phyloP scores from a whole-genome alignment of 345 rosid species.

The Clausena lansium region DNA sequence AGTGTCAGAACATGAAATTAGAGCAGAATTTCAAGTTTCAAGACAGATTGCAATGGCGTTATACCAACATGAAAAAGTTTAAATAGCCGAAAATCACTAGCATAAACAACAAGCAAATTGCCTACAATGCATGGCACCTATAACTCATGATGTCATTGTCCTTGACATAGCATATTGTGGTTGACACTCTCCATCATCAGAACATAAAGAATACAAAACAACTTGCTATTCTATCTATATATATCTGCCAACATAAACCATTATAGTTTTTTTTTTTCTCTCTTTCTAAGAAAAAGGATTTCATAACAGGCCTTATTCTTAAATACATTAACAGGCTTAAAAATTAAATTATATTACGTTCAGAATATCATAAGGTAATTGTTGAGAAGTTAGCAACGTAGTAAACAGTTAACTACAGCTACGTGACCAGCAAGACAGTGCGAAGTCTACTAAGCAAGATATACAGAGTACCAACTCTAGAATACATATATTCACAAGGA shows the following conservation, averaged over 20 bases:
- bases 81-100: not conserved
- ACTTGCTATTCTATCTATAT: not conserved
- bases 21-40: not conserved
- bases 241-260: not conserved
- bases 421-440: not conserved
- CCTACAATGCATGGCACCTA: not conserved
- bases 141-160: not conserved
- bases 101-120: not conserved
- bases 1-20: not conserved
- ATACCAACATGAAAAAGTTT: not conserved
- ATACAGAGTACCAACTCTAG: not conserved
- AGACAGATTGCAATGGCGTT: not conserved
- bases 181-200: not conserved
- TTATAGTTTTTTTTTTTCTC: not conserved
- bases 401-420: not conserved
- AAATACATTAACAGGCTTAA: not conserved
- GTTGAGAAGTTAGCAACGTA: not conserved
- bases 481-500: not conserved
- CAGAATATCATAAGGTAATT: not conserved
- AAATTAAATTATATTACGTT: not conserved
- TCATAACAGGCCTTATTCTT: conserved; percentile 1
- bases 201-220: not conserved
- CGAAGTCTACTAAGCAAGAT: not conserved
- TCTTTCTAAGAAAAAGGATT: not conserved
- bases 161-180: not conserved